Conservation (phyloP, 108 stramenopile species). For the Asterionellopsis glacialis region DNA sequence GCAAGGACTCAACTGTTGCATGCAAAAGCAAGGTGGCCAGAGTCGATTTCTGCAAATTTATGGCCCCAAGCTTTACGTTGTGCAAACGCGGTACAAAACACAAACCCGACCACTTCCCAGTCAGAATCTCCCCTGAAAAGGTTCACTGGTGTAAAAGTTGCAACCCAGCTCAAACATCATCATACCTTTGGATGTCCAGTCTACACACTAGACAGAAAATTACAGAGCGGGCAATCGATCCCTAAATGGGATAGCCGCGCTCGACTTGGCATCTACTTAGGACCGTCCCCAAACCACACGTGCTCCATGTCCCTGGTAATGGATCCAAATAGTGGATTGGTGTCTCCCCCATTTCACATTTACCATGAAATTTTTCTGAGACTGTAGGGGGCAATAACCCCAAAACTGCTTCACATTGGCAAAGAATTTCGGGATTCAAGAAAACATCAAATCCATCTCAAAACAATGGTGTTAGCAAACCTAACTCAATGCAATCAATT, state of each 20-base stretch:
- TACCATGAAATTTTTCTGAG: slow-evolving; percentile 19
- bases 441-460: neutral
- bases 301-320: slow-evolving; percentile 14
- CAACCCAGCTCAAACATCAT: neutral
- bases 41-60: too few species aligned
- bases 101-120: too few species aligned
- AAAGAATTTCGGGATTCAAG: neutral
- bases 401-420: neutral
- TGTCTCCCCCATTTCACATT: slow-evolving; percentile 29
- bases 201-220: slow-evolving; percentile 10
- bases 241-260: slow-evolving; percentile 20
- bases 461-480: too few species aligned
- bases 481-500: too few species aligned
- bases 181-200: slow-evolving; percentile 22
- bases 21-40: too few species aligned
- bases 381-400: neutral
- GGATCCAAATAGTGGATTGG: slow-evolving; percentile 20
- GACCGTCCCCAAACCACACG: slow-evolving; percentile 23
- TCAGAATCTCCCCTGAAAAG: too few species aligned
- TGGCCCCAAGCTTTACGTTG: too few species aligned
- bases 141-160: too few species aligned
- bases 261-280: slow-evolving; percentile 22
- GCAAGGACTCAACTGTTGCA: too few species aligned
- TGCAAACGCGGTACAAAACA: too few species aligned
- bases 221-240: slow-evolving; percentile 5